Conservation (phyloP, 2,329 filamentous ascomycete genomes). For the Curvularia hawaiiensis region DNA sequence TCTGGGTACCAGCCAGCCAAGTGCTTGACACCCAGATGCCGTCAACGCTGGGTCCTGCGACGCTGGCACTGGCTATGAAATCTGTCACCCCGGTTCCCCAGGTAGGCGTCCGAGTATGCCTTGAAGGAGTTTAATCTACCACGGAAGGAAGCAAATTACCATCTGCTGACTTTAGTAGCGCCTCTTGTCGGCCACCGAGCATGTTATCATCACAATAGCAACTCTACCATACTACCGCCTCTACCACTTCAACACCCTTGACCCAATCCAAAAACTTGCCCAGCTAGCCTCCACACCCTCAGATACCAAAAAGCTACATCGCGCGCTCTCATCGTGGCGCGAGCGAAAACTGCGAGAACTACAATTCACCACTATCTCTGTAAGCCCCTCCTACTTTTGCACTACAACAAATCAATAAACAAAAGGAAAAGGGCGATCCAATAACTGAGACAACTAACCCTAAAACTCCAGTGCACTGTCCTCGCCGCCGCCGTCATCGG, state of each 20-base stretch:
- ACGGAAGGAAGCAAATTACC: background rate
- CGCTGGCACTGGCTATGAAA: background rate
- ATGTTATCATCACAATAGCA: background rate
- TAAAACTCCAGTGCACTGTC: background rate
- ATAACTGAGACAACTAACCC: background rate
- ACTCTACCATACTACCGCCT: constrained; percentile 1
- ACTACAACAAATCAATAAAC: background rate
- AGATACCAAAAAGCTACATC: background rate
- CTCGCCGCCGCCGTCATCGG: constrained; percentile 1
- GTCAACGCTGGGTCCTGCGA: background rate
- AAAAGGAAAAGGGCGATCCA: background rate
- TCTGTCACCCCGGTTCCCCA: background rate
- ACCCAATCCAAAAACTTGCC: background rate
- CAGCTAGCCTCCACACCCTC: background rate
- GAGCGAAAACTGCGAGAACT: background rate
- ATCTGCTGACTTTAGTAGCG: background rate
- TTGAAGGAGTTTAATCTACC: too few relatives aligned
- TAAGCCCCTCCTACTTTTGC: background rate
- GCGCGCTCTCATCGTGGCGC: background rate
- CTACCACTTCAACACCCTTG: constrained; percentile 2
- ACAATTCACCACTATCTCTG: background rate
- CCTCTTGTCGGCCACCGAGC: background rate
- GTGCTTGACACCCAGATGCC: background rate
- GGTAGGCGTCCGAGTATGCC: background rate
- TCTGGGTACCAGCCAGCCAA: background rate